A percentile compares a stretch with the other conserved stretches of the same genome.
Evolutionary conservation across 2,329 filamentous ascomycete genomes (phyloP).

Genomic region (Dothistroma septosporum): DNA sequence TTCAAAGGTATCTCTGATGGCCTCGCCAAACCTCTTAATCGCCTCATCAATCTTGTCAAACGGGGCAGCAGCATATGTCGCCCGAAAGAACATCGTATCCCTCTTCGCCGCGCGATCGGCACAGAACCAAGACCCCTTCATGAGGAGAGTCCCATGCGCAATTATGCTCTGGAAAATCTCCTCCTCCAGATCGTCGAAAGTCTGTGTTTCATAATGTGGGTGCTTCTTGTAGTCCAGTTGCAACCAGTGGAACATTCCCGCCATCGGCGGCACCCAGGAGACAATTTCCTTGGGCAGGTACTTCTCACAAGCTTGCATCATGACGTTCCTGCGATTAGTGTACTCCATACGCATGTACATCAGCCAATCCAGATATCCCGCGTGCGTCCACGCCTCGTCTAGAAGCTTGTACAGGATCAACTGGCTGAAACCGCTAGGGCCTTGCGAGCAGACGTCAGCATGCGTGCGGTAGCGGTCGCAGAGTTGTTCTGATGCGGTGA

Average conservation of each 20-base stretch:
- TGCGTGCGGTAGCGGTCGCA: slow-evolving; percentile 78
- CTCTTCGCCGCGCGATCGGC: slow-evolving; percentile 57
- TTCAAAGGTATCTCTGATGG: slow-evolving; percentile 61
- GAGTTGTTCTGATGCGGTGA: slow-evolving; percentile 81
- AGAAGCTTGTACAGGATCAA: slow-evolving; percentile 81
- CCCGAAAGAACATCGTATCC: slow-evolving; percentile 75
- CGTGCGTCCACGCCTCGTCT: slow-evolving; percentile 91
- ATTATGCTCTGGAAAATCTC: slow-evolving; percentile 78
- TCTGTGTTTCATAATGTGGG: slow-evolving; percentile 52
- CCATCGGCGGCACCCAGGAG: slow-evolving; percentile 72
- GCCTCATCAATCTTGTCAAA: slow-evolving; percentile 49
- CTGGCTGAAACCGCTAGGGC: slow-evolving; percentile 79
- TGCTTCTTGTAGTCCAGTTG: slow-evolving; percentile 63
- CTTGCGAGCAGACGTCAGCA: slow-evolving; percentile 79
- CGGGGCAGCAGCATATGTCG: slow-evolving; percentile 79
- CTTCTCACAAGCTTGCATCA: slow-evolving; percentile 75
- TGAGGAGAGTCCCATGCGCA: slow-evolving; percentile 71
- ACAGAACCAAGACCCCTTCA: slow-evolving; percentile 86
- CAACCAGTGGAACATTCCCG: slow-evolving; percentile 94
- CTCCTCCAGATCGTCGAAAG: slow-evolving; percentile 68
- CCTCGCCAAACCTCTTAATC: slow-evolving; percentile 64
- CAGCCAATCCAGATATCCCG: slow-evolving; percentile 84
- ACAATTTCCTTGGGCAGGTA: slow-evolving; percentile 70
- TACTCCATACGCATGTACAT: slow-evolving; percentile 78
- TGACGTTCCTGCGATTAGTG: slow-evolving; percentile 68